Evolutionary conservation across 2,329 filamentous ascomycete genomes (phyloP).

Genomic region (Mariannaea elegans): DNA sequence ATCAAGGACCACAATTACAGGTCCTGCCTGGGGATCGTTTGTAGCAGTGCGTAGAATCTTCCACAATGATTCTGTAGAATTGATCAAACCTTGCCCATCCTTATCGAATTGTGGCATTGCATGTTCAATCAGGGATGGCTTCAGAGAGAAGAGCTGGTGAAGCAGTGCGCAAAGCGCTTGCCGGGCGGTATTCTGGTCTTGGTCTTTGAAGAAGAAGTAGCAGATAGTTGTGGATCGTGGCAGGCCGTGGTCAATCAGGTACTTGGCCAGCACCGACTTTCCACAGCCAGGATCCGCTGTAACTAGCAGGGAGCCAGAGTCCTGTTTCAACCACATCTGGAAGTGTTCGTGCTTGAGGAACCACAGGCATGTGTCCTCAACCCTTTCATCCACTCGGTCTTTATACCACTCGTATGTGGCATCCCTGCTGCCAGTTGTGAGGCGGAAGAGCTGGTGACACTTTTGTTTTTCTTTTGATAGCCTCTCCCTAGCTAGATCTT

Average conservation of each 20-base stretch:
- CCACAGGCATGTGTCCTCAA: conserved; percentile 19
- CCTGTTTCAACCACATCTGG: conserved; percentile 38
- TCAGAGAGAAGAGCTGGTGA: too few relatives aligned
- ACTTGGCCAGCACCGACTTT: conserved; percentile 49
- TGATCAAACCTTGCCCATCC: too few relatives aligned
- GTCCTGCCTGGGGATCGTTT: too few relatives aligned
- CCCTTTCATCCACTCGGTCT: not conserved
- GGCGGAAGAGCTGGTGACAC: not conserved
- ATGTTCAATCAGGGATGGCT: too few relatives aligned
- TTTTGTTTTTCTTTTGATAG: not conserved
- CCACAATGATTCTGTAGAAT: too few relatives aligned
- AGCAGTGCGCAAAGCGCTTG: too few relatives aligned
- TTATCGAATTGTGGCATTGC: too few relatives aligned
- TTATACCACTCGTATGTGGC: not conserved
- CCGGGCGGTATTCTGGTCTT: too few relatives aligned
- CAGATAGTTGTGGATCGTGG: conserved; percentile 40
- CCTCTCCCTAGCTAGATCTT: not conserved
- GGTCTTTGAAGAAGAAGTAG: conserved; percentile 56
- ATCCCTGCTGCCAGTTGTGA: not conserved
- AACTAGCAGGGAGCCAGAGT: conserved; percentile 44
- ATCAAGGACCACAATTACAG: too few relatives aligned
- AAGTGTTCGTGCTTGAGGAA: conserved; percentile 41
- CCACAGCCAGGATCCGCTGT: conserved; percentile 51
- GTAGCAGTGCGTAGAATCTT: too few relatives aligned
- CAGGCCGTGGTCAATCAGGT: conserved; percentile 42